Base-by-base conservation (phyloP, 2,329 filamentous ascomycete species). In the Magnaporthales sp. region DNA sequence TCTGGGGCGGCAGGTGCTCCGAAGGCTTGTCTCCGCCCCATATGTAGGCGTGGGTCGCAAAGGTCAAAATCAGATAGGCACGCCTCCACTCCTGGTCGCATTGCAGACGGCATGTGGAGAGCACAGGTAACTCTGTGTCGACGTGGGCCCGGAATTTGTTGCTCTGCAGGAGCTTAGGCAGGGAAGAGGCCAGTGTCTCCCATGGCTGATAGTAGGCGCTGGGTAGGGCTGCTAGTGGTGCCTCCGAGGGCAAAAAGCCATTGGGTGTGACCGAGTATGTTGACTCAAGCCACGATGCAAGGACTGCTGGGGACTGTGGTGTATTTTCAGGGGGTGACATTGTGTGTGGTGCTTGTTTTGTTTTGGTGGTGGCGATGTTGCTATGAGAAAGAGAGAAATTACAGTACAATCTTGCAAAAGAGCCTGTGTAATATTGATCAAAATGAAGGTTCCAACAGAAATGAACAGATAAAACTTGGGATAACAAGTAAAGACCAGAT, bases 31-130 rank as follows among this genome's bases (percentile, higher is more conserved):
- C 86, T 26, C 91, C 92, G 67, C 92, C 92, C 94, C 94, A 98
- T 24, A 97, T 88, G 76, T 97, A 96, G 10, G 87, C 89, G 76
- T 98, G 92, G 0, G 91, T 83, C 66, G 96, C 84, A 73, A 96
- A 95, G 0, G 85, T 87, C 58, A 97, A 80, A 8, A 96, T 82
- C 2, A 89, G 84, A 76, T 96, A 96, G 66, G 92, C 92, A 70
- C 93, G 83, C 70, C 89, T 83, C 91, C 91, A 96, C 79, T 96
- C 90, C 1, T 84, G 77, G 71, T 91, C 88, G 1, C 82, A 83
- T 4, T 77, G 75, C 6, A 97, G 80, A 6, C 83, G 80, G 22
- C 86, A 81, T 0, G 89, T 90, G 0, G 88, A 89, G 0, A 97
- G 81, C 0, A 92, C 75, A 0, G 91, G 89, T n/a, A 96, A 79